A percentile compares a stretch with the other conserved stretches of the same genome.
Evolutionary conservation across 2,329 filamentous ascomycete genomes (phyloP).

Genomic region (Aspergillus floridensis): DNA sequence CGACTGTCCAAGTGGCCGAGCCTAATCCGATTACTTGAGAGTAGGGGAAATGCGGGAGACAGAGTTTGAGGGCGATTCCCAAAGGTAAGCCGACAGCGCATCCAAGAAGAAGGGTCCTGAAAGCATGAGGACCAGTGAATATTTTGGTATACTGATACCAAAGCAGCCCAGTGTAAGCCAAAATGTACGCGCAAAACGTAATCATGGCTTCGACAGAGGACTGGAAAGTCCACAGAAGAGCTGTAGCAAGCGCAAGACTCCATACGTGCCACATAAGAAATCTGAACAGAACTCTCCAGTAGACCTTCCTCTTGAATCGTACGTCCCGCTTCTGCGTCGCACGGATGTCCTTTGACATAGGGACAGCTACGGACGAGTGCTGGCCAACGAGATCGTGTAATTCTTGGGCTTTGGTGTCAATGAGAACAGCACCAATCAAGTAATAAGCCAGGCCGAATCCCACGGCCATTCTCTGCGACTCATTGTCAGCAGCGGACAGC

Average conservation of each 20-base stretch:
- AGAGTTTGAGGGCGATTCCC: slow-evolving; percentile 45
- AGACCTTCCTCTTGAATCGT: slow-evolving; percentile 48
- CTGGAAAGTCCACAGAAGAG: slow-evolving; percentile 55
- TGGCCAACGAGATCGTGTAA: slow-evolving; percentile 48
- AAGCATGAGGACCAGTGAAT: slow-evolving; percentile 50
- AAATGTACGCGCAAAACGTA: slow-evolving; percentile 52
- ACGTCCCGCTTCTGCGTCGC: slow-evolving; percentile 46
- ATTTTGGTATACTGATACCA: slow-evolving; percentile 56
- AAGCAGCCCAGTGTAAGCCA: slow-evolving; percentile 52
- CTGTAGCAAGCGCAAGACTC: slow-evolving; percentile 51
- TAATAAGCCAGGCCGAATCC: slow-evolving; percentile 60
- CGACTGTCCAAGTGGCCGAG: slow-evolving; percentile 52
- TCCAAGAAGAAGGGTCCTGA: slow-evolving; percentile 50
- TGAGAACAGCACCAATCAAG: slow-evolving; percentile 55
- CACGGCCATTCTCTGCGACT: slow-evolving; percentile 46
- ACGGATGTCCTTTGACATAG: slow-evolving; percentile 43
- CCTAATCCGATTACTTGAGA: slow-evolving; percentile 50
- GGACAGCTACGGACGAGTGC: slow-evolving; percentile 42
- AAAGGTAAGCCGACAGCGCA: slow-evolving; percentile 47
- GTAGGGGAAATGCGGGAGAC: slow-evolving; percentile 44
- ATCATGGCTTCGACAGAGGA: slow-evolving; percentile 41
- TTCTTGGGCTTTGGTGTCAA: slow-evolving; percentile 55
- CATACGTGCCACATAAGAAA: slow-evolving; percentile 54
- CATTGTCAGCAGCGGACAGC: slow-evolving; percentile 28
- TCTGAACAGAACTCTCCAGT: slow-evolving; percentile 51